phyloP scores from a whole-genome alignment of 2,329 filamentous ascomycete genomes.

The Daldinia eschscholtzii region DNA sequence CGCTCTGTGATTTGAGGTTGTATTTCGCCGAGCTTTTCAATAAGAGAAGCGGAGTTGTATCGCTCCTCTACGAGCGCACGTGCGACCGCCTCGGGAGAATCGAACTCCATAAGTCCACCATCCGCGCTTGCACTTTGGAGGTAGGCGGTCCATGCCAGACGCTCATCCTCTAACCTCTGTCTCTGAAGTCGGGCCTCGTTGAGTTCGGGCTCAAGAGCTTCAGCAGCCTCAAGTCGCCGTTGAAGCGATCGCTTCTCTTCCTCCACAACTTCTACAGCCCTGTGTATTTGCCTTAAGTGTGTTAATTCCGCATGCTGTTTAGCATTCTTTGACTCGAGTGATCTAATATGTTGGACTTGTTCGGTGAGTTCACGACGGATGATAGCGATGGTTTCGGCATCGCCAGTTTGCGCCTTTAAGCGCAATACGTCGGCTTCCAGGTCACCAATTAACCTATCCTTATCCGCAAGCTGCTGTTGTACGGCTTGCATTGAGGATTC shows the following conservation, averaged over 20 bases:
- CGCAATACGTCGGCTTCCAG: constrained; percentile 87
- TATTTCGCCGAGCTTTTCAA: constrained; percentile 82
- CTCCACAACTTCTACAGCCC: constrained; percentile 92
- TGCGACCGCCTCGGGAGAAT: constrained; percentile 88
- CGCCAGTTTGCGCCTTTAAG: constrained; percentile 87
- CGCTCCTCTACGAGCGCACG: constrained; percentile 86
- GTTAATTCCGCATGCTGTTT: constrained; percentile 85
- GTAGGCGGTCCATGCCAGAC: constrained; percentile 86
- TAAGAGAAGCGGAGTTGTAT: constrained; percentile 80
- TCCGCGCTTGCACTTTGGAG: constrained; percentile 75
- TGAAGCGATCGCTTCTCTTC: constrained; percentile 92
- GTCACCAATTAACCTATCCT: constrained; percentile 77
- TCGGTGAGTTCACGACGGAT: constrained; percentile 91
- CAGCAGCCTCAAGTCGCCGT: constrained; percentile 80
- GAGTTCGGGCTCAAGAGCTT: constrained; percentile 80
- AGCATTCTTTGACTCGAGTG: constrained; percentile 82
- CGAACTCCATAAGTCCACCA: constrained; percentile 77
- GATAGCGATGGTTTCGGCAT: constrained; percentile 85
- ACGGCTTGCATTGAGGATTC: constrained; percentile 69
- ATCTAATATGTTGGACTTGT: constrained; percentile 91
- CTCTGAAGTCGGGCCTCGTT: constrained; percentile 84
- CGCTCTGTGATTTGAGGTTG: constrained; percentile 83
- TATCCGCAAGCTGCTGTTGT: constrained; percentile 76
- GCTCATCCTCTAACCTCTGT: constrained; percentile 89
- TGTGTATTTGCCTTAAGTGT: constrained; percentile 82